Evolutionary conservation across 495 filamentous ascomycete genomes (phyloP), one percentile per base, ranked within the genome.

Genomic region (Haplographium delicatum): DNA sequence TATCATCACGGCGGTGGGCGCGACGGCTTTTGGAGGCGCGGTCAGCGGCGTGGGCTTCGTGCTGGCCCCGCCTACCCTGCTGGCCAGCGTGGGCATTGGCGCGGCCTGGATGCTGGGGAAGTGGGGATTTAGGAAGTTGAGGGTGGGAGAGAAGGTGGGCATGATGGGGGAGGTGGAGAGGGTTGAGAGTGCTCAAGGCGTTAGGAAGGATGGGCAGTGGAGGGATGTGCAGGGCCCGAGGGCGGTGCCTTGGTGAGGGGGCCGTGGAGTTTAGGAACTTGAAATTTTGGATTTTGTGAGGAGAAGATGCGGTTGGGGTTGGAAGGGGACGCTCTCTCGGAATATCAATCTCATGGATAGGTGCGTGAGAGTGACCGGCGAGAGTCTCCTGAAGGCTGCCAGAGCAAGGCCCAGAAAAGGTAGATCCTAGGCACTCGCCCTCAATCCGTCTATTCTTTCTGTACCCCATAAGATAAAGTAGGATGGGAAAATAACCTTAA

Each of bases 31-130:
- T 27, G 66, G 66, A 22, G 59, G 60, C 3, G 24, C 60, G n/a
- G 51, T 61, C 5, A 62, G 57, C 19, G 62, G 63, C 11, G 62
- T 58, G 5, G 65, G 54, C 1, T 69, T 62, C 20, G 10, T 69
- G n/a, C 38, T 66, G 30, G 65, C 66, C 47, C 66, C 66, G 18
- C 54, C 65, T 16, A 62, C 59, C 13, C 53, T 69, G 7, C 5
- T 62, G 28, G 53, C 45, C 9, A 60, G 58, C 42, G 52, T 62
- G 39, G 60, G 55, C 0, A 35, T 66, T 19, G 66, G 66, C 7
- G 5, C 56, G 0, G 15, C 62, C 45, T 62, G 66, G 59, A 41
- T 40, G 26, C 18, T 51, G 46, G 54, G 54, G 25, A 61, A 47
- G 35, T 61, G 54, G 58, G 58, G 54, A 3, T 61, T 54, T 26